Evolutionary conservation across 257 asterid species (phyloP).

Genomic region (Solanum sparsipilum): DNA sequence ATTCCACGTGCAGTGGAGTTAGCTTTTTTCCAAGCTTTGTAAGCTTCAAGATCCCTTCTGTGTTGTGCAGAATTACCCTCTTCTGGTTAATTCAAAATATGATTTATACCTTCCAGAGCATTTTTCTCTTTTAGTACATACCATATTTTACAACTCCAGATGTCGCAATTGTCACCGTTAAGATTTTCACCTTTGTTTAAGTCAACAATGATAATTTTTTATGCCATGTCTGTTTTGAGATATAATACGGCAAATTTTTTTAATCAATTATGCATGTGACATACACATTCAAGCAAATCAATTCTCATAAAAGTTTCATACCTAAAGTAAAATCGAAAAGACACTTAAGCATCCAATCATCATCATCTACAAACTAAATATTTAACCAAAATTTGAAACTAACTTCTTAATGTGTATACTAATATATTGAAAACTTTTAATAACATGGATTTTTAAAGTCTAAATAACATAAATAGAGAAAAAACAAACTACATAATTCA

Average conservation of each 20-base stretch:
- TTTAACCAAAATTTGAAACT: not conserved
- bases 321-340: not conserved
- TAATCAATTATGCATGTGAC: not conserved
- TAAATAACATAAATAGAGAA: not conserved
- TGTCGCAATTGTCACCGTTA: not conserved
- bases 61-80: not conserved
- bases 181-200: too few species aligned
- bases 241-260: not conserved
- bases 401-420: not conserved
- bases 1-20: too few species aligned
- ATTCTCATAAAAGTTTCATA: not conserved
- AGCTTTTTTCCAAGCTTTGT: not conserved
- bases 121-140: too few species aligned
- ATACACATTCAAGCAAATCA: not conserved
- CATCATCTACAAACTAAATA: not conserved
- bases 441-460: not conserved
- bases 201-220: not conserved
- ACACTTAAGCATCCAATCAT: not conserved
- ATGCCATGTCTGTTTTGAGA: not conserved
- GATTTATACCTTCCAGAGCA: not conserved
- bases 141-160: not conserved
- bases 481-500: not conserved
- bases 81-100: not conserved
- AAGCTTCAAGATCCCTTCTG: not conserved
- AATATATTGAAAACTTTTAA: not conserved